Evolutionary conservation across 257 asterid genomes (phyloP).

Genomic region (Solanum appendiculatum): DNA sequence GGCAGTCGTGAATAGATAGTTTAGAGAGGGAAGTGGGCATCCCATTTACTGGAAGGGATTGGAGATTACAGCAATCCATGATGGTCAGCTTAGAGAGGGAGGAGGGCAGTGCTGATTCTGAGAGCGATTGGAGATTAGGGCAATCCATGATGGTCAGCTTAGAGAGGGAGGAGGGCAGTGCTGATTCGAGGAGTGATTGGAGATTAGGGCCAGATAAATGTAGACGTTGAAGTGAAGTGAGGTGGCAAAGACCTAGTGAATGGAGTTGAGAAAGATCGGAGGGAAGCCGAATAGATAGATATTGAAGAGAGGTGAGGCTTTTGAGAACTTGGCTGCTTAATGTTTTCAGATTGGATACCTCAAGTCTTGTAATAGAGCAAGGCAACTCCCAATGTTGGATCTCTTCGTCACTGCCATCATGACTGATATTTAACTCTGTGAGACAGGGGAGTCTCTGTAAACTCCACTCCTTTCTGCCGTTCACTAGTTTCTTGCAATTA

Average conservation of each 20-base stretch:
- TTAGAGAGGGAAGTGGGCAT: not conserved
- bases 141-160: not conserved
- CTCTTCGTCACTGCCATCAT: not conserved
- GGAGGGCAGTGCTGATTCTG: not conserved
- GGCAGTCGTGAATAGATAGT: rapidly evolving
- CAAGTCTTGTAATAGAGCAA: not conserved
- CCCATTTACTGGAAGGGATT: not conserved
- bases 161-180: not conserved
- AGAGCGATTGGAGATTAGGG: not conserved
- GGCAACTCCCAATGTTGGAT: not conserved
- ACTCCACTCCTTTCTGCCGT: not conserved
- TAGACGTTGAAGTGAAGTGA: not conserved
- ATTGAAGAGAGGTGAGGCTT: not conserved
- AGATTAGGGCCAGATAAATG: not conserved
- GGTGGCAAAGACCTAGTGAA: not conserved
- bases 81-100: not conserved
- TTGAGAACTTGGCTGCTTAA: not conserved
- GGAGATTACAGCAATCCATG: not conserved
- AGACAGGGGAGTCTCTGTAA: not conserved
- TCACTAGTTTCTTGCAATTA: not conserved
- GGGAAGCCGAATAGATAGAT: not conserved
- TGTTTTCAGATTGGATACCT: not conserved
- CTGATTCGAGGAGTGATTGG: not conserved
- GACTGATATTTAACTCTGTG: rapidly evolving
- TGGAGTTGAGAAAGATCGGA: not conserved